phyloP scores from a whole-genome alignment of 2,329 filamentous ascomycete species.

The Aspergillus caelatus region DNA sequence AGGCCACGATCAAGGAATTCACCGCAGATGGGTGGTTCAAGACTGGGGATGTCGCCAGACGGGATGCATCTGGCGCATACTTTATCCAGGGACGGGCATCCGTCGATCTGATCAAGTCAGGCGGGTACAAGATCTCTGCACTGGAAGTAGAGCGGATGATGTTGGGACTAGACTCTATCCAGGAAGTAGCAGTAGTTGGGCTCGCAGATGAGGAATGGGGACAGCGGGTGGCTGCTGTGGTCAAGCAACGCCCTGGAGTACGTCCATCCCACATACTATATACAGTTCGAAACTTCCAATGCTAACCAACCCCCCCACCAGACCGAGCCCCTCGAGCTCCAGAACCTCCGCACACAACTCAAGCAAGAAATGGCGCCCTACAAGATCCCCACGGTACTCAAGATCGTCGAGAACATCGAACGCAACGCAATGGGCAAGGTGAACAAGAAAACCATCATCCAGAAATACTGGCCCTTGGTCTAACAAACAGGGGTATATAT shows the following conservation, averaged over 20 bases:
- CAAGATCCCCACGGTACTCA: constrained; percentile 90
- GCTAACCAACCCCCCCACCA: constrained; percentile 17
- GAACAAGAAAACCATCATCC: constrained; percentile 44
- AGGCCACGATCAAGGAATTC: constrained; percentile 51
- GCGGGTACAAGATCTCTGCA: constrained; percentile 59
- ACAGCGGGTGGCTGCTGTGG: constrained; percentile 57
- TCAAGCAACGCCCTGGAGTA: constrained; percentile 45
- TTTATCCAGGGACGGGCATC: constrained; percentile 57
- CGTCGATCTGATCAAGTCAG: constrained; percentile 59
- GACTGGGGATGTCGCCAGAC: constrained; percentile 50
- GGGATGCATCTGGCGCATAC: constrained; percentile 46
- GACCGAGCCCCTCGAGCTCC: constrained; percentile 34
- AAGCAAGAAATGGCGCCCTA: constrained; percentile 69
- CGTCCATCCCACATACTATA: constrained; percentile 12
- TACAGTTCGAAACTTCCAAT: neutral
- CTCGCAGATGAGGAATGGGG: constrained; percentile 58
- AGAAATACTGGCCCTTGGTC: constrained; percentile 40
- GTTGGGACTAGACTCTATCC: constrained; percentile 50
- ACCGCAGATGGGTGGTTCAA: constrained; percentile 53
- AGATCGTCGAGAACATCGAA: constrained; percentile 66
- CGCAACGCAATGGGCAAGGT: constrained; percentile 82
- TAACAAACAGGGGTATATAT: neutral
- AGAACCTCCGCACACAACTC: constrained; percentile 36
- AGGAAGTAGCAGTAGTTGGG: constrained; percentile 58
- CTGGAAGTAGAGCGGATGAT: constrained; percentile 59